phyloP scores from a whole-genome alignment of 2,329 filamentous ascomycete species.

The Penicillium aurantiogriseum region DNA sequence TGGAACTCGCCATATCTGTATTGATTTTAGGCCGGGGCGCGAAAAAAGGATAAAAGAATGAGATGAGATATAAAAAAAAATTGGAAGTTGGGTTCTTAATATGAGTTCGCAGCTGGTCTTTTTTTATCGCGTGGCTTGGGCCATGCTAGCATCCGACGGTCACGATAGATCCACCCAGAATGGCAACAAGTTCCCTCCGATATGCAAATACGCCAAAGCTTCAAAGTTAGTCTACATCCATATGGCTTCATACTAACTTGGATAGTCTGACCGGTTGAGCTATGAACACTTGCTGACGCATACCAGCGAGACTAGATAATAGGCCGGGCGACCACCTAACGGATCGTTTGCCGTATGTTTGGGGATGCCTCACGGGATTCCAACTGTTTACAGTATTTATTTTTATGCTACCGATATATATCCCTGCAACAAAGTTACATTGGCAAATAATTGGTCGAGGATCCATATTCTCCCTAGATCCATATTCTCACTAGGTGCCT shows the following conservation, averaged over 20 bases:
- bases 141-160: not conserved
- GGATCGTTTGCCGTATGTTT: not conserved
- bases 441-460: not conserved
- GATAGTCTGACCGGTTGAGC: not conserved
- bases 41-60: not conserved
- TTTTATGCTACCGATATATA: not conserved
- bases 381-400: no score
- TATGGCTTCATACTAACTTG: not conserved
- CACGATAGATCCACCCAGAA: slow-evolving; percentile 8
- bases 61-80: no score
- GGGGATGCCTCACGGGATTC: not conserved
- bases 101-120: not conserved
- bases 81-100: not conserved
- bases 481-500: not conserved
- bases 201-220: not conserved
- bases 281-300: not conserved
- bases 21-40: not conserved
- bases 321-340: no score
- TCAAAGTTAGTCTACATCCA: not conserved
- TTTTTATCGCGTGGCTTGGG: not conserved
- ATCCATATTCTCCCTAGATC: not conserved
- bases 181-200: not conserved
- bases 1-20: not conserved
- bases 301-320: not conserved
- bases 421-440: not conserved